Evolutionary conservation across 257 asterid species (phyloP).

Genomic region (Solanum bulbocastanum): DNA sequence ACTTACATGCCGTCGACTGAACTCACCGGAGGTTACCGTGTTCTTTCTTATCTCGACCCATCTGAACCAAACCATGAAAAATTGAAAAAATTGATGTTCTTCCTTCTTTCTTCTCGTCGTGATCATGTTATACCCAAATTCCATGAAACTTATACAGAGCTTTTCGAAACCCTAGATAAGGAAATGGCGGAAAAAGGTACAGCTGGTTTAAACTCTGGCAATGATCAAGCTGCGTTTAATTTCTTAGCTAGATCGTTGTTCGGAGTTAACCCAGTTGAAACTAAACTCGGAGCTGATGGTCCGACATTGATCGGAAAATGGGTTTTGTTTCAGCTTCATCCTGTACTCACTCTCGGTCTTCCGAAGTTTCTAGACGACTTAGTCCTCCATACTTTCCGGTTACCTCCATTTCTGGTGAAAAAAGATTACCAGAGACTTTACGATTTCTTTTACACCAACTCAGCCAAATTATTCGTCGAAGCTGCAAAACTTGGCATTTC

Average conservation of each 20-base stretch:
- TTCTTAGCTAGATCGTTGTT: constrained; percentile 15
- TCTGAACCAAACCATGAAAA: constrained; percentile 24
- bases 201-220: constrained; percentile 6
- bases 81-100: constrained; percentile 5
- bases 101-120: background rate
- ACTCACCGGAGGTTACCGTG: constrained; percentile 30
- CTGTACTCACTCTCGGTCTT: constrained; percentile 17
- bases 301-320: constrained; percentile 8
- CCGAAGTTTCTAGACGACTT: constrained; percentile 25
- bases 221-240: constrained; percentile 21
- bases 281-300: constrained; percentile 2
- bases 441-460: constrained; percentile 45
- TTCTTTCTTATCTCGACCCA: constrained; percentile 26
- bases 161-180: constrained; percentile 11
- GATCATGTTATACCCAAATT: constrained; percentile 16
- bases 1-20: constrained; percentile 22
- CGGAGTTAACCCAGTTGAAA: constrained; percentile 15
- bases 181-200: background rate
- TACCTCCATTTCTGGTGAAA: constrained; percentile 10
- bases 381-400: constrained; percentile 19
- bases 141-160: background rate
- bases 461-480: constrained; percentile 33
- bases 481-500: constrained; percentile 48
- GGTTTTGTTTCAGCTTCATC: constrained; percentile 24
- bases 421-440: constrained; percentile 26